These are phyloP conservation scores for Penicillium italicum DNA, from an alignment of 2,329 filamentous ascomycete species.

Conservation along the genomic window DNA sequence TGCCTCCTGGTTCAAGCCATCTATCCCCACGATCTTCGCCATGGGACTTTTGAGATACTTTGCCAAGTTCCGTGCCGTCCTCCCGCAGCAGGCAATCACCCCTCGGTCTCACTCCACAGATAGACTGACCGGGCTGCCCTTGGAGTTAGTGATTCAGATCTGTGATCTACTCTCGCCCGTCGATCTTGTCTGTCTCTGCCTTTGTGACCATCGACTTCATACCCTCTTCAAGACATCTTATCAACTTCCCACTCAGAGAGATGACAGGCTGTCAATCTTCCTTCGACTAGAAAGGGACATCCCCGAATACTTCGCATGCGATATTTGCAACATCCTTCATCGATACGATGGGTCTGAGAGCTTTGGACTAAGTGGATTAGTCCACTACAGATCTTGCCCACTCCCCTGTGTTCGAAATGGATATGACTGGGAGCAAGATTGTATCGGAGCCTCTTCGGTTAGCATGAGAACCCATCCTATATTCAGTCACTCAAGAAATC, in stretches of 20 bases:
- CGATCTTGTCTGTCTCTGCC: constrained; percentile 3
- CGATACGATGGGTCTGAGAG: constrained; percentile 9
- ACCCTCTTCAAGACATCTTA: too few relatives aligned
- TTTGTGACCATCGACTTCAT: constrained; percentile 12
- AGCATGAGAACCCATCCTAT: background rate
- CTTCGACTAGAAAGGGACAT: constrained; percentile 11
- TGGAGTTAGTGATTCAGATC: constrained; percentile 5
- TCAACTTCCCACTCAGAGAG: background rate
- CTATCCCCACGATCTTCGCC: too few relatives aligned
- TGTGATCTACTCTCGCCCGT: background rate
- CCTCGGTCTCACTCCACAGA: too few relatives aligned
- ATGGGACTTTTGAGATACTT: too few relatives aligned
- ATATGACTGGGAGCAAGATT: too few relatives aligned
- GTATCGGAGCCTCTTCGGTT: too few relatives aligned
- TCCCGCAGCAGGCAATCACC: too few relatives aligned
- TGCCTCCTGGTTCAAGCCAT: too few relatives aligned
- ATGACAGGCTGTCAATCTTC: constrained; percentile 5
- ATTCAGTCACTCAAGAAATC: background rate
- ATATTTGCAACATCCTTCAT: constrained; percentile 11
- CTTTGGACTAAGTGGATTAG: constrained; percentile 1
- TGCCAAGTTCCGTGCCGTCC: too few relatives aligned
- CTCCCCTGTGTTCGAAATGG: background rate
- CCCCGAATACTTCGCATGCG: constrained; percentile 15
- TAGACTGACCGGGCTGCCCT: constrained; percentile 1
- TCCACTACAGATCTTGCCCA: background rate